These are phyloP conservation scores for Eucalyptus cladocalyx DNA, from an alignment of 345 rosid genomes.

Conservation along the genomic window DNA sequence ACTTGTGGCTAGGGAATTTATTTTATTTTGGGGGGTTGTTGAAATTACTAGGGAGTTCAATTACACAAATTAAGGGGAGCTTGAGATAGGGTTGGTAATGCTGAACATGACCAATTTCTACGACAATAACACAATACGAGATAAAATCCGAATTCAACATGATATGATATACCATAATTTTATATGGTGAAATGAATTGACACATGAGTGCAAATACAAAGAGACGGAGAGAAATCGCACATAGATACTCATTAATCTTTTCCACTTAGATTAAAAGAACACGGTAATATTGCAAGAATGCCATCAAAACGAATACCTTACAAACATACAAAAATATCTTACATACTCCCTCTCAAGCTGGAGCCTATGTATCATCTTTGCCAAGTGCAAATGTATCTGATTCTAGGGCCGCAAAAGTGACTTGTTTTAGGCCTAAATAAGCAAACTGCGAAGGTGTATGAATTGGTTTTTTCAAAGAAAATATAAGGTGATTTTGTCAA, in stretches of 20 bases:
- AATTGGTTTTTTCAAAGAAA: background rate
- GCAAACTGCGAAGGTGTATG: accelerated
- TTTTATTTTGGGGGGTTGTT: too few species aligned
- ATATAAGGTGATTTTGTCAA: background rate
- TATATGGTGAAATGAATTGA: background rate
- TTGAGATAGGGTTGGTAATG: background rate
- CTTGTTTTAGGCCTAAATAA: background rate
- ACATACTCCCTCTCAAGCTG: background rate
- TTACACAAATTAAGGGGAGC: background rate
- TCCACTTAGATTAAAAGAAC: background rate
- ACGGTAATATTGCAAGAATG: background rate
- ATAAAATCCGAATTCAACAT: background rate
- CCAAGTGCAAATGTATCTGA: background rate
- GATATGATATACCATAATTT: background rate
- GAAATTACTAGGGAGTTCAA: background rate
- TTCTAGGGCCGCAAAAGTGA: background rate
- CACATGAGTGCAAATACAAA: background rate
- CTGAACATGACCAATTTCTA: accelerated
- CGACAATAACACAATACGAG: accelerated
- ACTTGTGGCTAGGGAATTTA: background rate
- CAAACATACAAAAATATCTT: background rate
- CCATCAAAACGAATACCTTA: background rate
- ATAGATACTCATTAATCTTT: background rate
- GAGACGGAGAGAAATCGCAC: background rate
- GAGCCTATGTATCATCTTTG: background rate